Conservation (phyloP, 805 yeast genomes). For the Blastobotrys muscicola region DNA sequence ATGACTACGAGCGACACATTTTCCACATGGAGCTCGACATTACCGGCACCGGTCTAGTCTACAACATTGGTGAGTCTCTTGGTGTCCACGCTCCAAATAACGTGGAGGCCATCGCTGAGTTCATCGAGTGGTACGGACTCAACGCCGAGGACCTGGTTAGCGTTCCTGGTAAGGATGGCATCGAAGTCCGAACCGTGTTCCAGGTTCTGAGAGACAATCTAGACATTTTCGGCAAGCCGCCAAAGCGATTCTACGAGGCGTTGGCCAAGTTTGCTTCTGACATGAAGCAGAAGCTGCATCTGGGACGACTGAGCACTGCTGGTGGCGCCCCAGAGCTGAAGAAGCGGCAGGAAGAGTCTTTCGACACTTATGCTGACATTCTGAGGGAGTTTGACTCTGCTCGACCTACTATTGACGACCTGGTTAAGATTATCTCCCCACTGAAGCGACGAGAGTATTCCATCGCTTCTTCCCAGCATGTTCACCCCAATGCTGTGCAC, state of each 20-base stretch:
- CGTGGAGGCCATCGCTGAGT: constrained; percentile 51
- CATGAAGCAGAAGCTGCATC: constrained; percentile 50
- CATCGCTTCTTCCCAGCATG: constrained; percentile 89
- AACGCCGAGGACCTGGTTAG: constrained; percentile 59
- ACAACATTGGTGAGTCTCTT: constrained; percentile 92
- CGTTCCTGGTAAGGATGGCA: constrained; percentile 43
- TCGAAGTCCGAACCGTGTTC: constrained; percentile 71
- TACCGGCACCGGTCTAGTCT: constrained; percentile 80
- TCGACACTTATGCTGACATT: constrained; percentile 70
- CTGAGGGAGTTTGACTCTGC: constrained; percentile 73
- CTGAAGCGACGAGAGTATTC: constrained; percentile 96
- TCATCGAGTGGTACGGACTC: constrained; percentile 63
- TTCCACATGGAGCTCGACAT: constrained; percentile 94
- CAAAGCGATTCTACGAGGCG: constrained; percentile 85
- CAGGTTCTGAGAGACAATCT: constrained; percentile 73
- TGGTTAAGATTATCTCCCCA: constrained; percentile 68
- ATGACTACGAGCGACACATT: constrained; percentile 83
- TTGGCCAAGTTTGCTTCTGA: constrained; percentile 66
- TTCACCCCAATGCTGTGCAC: constrained; percentile 87
- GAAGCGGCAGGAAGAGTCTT: constrained; percentile 75
- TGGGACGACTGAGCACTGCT: constrained; percentile 58
- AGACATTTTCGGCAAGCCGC: constrained; percentile 91
- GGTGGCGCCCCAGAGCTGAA: constrained; percentile 83
- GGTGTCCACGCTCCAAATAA: constrained; percentile 91
- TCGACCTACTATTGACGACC: constrained; percentile 61